A percentile compares a stretch with the other conserved stretches of the same genome.
Evolutionary conservation across 495 filamentous ascomycete species (phyloP).

Genomic region (Penicillium bialowiezense): DNA sequence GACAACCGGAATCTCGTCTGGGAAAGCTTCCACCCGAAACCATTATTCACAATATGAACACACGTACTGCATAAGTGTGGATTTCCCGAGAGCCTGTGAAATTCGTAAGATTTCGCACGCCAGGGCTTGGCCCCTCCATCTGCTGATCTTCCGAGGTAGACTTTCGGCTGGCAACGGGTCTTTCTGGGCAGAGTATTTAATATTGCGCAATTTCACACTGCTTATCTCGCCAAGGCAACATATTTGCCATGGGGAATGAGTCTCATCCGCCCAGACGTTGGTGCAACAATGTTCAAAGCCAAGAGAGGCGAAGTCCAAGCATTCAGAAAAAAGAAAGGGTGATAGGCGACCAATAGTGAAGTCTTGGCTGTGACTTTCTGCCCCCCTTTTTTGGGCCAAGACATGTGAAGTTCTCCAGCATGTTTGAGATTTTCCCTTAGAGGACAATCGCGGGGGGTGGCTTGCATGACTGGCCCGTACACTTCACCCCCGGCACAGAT

Average conservation of each 20-base stretch:
- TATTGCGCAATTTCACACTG: slow-evolving; percentile 22
- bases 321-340: slow-evolving; percentile 15
- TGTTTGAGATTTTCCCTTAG: slow-evolving; percentile 18
- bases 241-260: slow-evolving; percentile 20
- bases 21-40: slow-evolving; percentile 8
- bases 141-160: slow-evolving; percentile 41
- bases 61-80: slow-evolving; percentile 8
- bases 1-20: slow-evolving; percentile 6
- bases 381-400: slow-evolving; percentile 22
- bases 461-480: slow-evolving; percentile 24
- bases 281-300: slow-evolving; percentile 20
- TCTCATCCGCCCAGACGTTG: slow-evolving; percentile 10
- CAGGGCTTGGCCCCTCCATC: slow-evolving; percentile 26
- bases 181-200: slow-evolving; percentile 10
- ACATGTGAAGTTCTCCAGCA: slow-evolving; percentile 20
- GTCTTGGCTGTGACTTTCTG: slow-evolving; percentile 19
- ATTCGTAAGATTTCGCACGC: slow-evolving; percentile 12
- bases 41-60: slow-evolving; percentile 8
- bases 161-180: slow-evolving; percentile 28
- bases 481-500: slow-evolving; percentile 22
- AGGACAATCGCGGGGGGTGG: slow-evolving; percentile 23
- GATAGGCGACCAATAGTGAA: slow-evolving; percentile 23
- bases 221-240: slow-evolving; percentile 17
- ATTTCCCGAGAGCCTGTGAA: slow-evolving; percentile 18
- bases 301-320: slow-evolving; percentile 26